Evolutionary conservation across 169 alveolate species (phyloP).

Genomic region (Plasmodium vinckei): DNA sequence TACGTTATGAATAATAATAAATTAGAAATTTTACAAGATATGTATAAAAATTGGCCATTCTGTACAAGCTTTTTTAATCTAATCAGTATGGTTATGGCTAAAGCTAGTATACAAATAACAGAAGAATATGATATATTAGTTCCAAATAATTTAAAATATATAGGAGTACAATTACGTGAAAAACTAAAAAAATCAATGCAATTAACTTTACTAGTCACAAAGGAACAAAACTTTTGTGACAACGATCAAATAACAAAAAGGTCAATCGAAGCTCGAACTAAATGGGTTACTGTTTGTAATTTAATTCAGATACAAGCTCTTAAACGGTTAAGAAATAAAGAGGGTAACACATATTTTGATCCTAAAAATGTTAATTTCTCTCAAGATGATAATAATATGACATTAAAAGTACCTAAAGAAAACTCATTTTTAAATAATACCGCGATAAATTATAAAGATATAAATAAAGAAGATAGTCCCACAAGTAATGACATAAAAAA

Average conservation of each 20-base stretch:
- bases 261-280: conserved; percentile 76
- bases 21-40: conserved; percentile 77
- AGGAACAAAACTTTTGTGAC: conserved; percentile 81
- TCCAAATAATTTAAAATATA: conserved; percentile 59
- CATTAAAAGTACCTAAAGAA: not conserved
- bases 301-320: conserved; percentile 80
- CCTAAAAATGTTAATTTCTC: not conserved
- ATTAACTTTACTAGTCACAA: conserved; percentile 78
- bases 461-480: not conserved
- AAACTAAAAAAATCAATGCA: conserved; percentile 69
- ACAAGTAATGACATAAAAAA: not conserved
- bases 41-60: conserved; percentile 89
- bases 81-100: conserved; percentile 86
- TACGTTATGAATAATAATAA: conserved; percentile 69
- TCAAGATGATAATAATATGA: not conserved
- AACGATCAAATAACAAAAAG: conserved; percentile 79
- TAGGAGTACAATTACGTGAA: conserved; percentile 74
- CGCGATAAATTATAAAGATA: not conserved
- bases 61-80: conserved; percentile 86
- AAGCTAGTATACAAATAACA: conserved; percentile 80
- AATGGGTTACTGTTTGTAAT: conserved; percentile 78
- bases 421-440: not conserved
- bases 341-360: not conserved
- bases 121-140: conserved; percentile 83
- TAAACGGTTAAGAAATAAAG: conserved; percentile 53